These are phyloP conservation scores for Dioszegia crocea DNA, from an alignment of 768 basidiomycete genomes.

Conservation along the genomic window DNA sequence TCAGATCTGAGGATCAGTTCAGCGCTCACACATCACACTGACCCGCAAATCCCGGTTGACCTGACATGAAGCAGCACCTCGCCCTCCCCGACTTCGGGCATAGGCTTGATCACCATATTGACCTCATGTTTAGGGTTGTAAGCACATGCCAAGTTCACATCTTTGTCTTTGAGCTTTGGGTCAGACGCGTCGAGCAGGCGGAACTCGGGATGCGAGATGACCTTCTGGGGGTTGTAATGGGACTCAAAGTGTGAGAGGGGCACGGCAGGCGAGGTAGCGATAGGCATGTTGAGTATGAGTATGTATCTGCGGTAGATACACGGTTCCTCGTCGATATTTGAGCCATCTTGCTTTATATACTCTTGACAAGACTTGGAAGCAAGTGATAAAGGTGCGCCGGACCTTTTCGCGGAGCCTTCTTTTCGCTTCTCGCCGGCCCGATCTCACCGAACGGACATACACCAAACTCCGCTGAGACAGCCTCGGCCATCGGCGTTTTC, in stretches of 20 bases:
- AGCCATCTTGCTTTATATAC: not conserved
- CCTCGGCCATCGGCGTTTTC: no score
- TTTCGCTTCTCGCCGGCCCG: not conserved
- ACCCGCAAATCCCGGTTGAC: constrained; percentile 52
- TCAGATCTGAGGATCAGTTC: constrained; percentile 39
- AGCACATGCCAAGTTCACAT: constrained; percentile 47
- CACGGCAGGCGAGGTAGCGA: constrained; percentile 6
- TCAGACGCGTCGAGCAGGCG: constrained; percentile 36
- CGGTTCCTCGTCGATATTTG: not conserved
- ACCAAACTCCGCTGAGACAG: no score
- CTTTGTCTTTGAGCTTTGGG: constrained; percentile 24
- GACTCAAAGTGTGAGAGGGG: constrained; percentile 27
- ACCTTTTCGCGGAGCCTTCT: not conserved
- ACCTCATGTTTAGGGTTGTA: constrained; percentile 49
- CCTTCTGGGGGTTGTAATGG: constrained; percentile 45
- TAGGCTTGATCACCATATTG: constrained; percentile 49
- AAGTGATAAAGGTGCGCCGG: not conserved
- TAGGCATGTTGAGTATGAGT: constrained; percentile 9
- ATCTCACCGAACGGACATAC: no score
- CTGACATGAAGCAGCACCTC: constrained; percentile 49
- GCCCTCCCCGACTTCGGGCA: constrained; percentile 35
- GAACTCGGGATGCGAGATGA: constrained; percentile 49
- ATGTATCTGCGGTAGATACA: not conserved
- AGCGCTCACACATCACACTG: constrained; percentile 17
- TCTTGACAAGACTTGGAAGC: not conserved